Percentiles rank a stretch among this genome's conserved stretches.
Conservation (phyloP, 73 alveolate species). For the Symbiodinium pilosum region DNA sequence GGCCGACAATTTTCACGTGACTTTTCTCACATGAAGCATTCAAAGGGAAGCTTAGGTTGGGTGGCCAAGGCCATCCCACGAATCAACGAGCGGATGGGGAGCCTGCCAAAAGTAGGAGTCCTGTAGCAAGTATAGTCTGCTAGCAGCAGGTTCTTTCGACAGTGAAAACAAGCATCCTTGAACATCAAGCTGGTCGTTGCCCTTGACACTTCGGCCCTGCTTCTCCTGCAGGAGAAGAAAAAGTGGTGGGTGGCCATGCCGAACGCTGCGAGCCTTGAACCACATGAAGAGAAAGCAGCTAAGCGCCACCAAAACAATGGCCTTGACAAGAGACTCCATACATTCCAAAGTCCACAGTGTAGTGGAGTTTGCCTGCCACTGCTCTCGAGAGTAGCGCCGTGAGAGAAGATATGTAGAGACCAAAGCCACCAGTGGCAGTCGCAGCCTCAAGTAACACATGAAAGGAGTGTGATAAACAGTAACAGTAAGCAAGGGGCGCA, state of each 20-base stretch:
- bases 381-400: background rate
- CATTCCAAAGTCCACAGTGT: background rate
- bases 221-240: background rate
- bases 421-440: background rate
- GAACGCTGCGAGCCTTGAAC: background rate
- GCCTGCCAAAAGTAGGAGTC: background rate
- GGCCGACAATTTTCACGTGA: too few species aligned
- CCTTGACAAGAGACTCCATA: background rate
- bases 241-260: background rate
- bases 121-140: too few species aligned
- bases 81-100: too few species aligned
- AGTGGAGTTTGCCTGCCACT: background rate
- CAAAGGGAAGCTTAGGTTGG: background rate
- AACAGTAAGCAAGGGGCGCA: too few species aligned
- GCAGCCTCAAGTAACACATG: background rate
- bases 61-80: background rate
- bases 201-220: background rate
- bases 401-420: background rate
- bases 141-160: background rate
- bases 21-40: too few species aligned
- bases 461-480: too few species aligned
- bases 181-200: background rate
- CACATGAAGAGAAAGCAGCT: conserved; percentile 7
- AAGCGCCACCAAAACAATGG: background rate
- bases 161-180: background rate